These are phyloP conservation scores for Calonectria fujianensis DNA, from an alignment of 2,329 filamentous ascomycete species.

Conservation along the genomic window DNA sequence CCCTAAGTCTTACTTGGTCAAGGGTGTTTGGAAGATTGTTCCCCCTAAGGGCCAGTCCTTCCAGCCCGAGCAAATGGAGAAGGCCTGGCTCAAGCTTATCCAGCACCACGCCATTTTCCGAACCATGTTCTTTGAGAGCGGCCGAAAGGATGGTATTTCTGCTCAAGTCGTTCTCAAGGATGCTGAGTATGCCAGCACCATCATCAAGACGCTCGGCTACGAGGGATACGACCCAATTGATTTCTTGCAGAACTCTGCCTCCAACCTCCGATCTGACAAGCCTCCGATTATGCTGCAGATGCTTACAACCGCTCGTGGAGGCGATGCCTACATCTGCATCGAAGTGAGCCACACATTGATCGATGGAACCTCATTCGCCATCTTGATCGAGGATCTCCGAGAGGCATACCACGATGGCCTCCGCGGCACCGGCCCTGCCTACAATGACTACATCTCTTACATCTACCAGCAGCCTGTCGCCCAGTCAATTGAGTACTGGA, in stretches of 20 bases:
- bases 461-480: constrained; percentile 6
- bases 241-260: constrained; percentile 3
- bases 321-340: constrained; percentile 46
- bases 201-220: constrained; percentile 8
- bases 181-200: constrained; percentile 8
- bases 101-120: constrained; percentile 41
- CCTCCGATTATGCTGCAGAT: constrained; percentile 13
- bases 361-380: constrained; percentile 55
- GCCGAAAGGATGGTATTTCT: not conserved
- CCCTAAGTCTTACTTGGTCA: constrained; percentile 24
- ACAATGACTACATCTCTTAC: constrained; percentile 13
- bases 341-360: constrained; percentile 59
- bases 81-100: constrained; percentile 41
- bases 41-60: not conserved
- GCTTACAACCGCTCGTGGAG: constrained; percentile 13
- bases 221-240: constrained; percentile 11
- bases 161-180: constrained; percentile 12
- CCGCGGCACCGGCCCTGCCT: not conserved
- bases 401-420: constrained; percentile 50
- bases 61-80: constrained; percentile 21
- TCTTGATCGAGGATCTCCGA: constrained; percentile 56
- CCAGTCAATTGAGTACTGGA: constrained; percentile 14
- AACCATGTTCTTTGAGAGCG: constrained; percentile 25
- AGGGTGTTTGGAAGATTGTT: constrained; percentile 12
- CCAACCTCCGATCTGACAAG: constrained; percentile 15